Base-by-base conservation (phyloP, 257 asterid genomes). In the Prunella vulgaris region DNA sequence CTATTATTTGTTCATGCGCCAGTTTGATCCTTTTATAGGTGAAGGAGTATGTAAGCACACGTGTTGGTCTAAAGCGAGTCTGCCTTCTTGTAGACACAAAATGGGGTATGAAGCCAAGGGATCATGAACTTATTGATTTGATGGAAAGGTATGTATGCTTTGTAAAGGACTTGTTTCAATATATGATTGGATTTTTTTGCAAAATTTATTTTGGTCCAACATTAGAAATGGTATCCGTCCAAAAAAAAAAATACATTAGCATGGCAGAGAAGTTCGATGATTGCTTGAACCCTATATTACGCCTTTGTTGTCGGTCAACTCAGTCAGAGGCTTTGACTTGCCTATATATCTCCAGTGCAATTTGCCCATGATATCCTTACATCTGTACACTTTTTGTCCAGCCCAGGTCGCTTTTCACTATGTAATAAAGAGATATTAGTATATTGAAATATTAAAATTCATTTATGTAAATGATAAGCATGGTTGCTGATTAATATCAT, bases 71-170 rank as follows among this genome's bases (percentile, higher is more conserved):
- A 67, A 85, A 85, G 83, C 86, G 93, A 76, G 97, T 94, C 18
- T 91, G 97, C 78, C 90, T 94, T 82, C 93, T 94, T 60, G 78
- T 94, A 37, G 98, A 91, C 86, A 83, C 99, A 74, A 91, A 94
- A 80, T 94, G 99, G 99, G 99, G 99, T 27, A 83, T 94, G 98
- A 94, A 89, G 72, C 92, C 96, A 70, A 82, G 88, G 85, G 99
- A 94, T 84, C 84, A 73, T 56, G 97, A 94, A 69, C 93, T 94
- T 51, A 76, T 94, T 72, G 88, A 87, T 70, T 77, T 94, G 87
- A 87, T 94, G 99, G 99, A 94, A 82, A 92, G 96, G 99, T 91
- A 80, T 12, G 59, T 10, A 44, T 37, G 28, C 3, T 30, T 42
- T 40, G 48, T 64, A 48, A 9, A 30, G 12, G 61, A 15, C 51